A percentile compares a stretch with the other conserved stretches of the same genome.
phyloP scores from a whole-genome alignment of 2,329 filamentous ascomycete genomes.

The Colletotrichum somersetense region DNA sequence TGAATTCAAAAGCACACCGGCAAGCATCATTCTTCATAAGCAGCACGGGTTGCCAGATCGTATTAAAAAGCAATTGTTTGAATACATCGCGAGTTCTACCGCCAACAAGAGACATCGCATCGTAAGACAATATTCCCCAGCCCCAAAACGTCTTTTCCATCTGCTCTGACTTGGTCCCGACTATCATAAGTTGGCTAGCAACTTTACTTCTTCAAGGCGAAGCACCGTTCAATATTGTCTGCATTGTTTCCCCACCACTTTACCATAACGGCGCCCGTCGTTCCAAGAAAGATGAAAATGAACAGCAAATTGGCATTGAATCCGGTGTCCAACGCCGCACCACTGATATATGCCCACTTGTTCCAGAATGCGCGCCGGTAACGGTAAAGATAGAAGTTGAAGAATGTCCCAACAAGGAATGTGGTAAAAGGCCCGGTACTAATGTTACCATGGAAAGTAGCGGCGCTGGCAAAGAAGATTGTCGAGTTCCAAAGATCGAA shows the following conservation, averaged over 20 bases:
- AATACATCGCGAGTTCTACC: no score
- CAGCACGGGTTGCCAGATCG: neutral
- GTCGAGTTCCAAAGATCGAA: constrained; percentile 72
- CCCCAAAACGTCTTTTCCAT: no score
- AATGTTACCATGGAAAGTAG: constrained; percentile 71
- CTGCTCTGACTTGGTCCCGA: no score
- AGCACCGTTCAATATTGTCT: constrained; percentile 68
- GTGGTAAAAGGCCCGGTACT: constrained; percentile 70
- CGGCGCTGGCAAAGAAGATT: constrained; percentile 69
- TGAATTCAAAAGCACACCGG: neutral
- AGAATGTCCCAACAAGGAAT: constrained; percentile 69
- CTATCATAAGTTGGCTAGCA: neutral
- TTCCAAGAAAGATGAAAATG: constrained; percentile 70
- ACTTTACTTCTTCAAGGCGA: constrained; percentile 55
- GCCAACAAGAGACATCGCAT: no score
- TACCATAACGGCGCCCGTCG: constrained; percentile 69
- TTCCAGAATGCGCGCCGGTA: constrained; percentile 69
- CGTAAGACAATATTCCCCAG: no score
- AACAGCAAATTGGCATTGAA: constrained; percentile 73
- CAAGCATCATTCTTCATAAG: neutral
- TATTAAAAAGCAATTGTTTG: no score
- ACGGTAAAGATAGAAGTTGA: constrained; percentile 70
- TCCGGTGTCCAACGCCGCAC: constrained; percentile 71
- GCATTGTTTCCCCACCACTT: constrained; percentile 74
- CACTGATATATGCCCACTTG: constrained; percentile 72